Conservation (phyloP, 306 rosid genomes). For the Astragalus membranaceus region DNA sequence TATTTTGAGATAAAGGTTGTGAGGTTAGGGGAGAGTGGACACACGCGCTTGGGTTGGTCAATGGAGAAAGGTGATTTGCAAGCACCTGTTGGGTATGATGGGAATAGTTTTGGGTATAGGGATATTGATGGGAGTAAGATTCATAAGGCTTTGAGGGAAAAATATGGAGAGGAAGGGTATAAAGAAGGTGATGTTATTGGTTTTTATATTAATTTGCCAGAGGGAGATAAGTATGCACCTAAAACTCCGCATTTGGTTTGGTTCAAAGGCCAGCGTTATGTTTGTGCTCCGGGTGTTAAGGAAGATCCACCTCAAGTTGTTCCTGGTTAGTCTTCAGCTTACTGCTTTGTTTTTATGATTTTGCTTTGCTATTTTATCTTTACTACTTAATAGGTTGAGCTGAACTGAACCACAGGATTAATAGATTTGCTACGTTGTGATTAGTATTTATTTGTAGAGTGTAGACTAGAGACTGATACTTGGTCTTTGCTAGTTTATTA, state of each 20-base stretch:
- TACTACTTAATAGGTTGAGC: not conserved
- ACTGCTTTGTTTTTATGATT: not conserved
- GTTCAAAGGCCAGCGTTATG: constrained; percentile 88
- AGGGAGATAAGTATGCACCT: constrained; percentile 68
- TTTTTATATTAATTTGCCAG: constrained; percentile 74
- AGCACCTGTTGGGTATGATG: constrained; percentile 94
- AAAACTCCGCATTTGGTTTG: constrained; percentile 59
- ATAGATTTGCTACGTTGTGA: not conserved
- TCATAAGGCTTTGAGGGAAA: constrained; percentile 87
- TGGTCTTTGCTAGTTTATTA: not conserved
- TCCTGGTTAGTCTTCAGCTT: constrained; percentile 52
- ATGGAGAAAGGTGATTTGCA: constrained; percentile 93
- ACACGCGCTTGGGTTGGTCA: constrained; percentile 88
- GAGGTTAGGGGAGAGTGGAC: constrained; percentile 71
- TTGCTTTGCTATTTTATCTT: not conserved
- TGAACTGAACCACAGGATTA: not conserved
- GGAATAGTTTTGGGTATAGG: constrained; percentile 78
- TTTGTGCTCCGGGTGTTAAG: constrained; percentile 53
- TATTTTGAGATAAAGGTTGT: constrained; percentile 77
- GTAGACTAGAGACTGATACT: not conserved
- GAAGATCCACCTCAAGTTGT: constrained; percentile 74
- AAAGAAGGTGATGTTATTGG: constrained; percentile 93
- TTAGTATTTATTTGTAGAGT: not conserved
- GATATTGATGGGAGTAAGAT: constrained; percentile 95
- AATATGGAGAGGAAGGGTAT: constrained; percentile 88